Evolutionary conservation across 2,329 filamentous ascomycete genomes (phyloP).

Genomic region (Rugonectria rugulosa): DNA sequence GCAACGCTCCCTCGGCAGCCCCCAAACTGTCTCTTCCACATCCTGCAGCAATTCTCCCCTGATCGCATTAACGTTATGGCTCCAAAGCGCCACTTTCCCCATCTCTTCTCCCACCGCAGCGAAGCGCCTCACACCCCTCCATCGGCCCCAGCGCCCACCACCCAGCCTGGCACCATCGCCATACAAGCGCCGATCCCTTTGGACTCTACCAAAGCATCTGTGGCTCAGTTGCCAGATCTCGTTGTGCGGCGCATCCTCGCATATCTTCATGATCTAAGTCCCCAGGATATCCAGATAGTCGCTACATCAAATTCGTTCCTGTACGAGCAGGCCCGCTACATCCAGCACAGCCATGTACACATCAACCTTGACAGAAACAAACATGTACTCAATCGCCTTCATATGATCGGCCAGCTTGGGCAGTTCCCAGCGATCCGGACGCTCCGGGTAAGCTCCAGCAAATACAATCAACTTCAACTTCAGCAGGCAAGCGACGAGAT

Average conservation of each 20-base stretch:
- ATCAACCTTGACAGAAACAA: conserved; percentile 12
- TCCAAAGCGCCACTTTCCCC: neutral
- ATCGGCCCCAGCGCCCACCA: neutral
- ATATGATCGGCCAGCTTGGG: conserved; percentile 11
- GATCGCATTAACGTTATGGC: too few species aligned
- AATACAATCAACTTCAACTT: neutral
- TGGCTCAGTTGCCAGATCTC: conserved; percentile 13
- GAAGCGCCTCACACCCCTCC: neutral
- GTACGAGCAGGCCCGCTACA: conserved; percentile 10
- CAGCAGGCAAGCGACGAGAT: neutral
- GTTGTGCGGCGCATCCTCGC: conserved; percentile 11
- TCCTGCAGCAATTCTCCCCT: too few species aligned
- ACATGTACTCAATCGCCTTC: conserved; percentile 2
- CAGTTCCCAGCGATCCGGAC: conserved; percentile 11
- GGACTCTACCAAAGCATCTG: conserved; percentile 1
- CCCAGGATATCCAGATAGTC: neutral
- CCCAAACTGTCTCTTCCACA: too few species aligned
- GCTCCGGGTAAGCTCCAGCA: conserved; percentile 2
- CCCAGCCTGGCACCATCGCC: neutral
- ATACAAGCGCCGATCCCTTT: conserved; percentile 1
- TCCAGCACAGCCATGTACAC: conserved; percentile 11
- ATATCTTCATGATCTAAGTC: neutral
- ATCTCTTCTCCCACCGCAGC: neutral
- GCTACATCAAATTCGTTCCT: neutral
- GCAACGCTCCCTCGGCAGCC: too few species aligned